Percentiles rank a stretch among this genome's conserved stretches.
Evolutionary conservation across 2,329 filamentous ascomycete genomes (phyloP).

Genomic region (Verticillium nubilum): DNA sequence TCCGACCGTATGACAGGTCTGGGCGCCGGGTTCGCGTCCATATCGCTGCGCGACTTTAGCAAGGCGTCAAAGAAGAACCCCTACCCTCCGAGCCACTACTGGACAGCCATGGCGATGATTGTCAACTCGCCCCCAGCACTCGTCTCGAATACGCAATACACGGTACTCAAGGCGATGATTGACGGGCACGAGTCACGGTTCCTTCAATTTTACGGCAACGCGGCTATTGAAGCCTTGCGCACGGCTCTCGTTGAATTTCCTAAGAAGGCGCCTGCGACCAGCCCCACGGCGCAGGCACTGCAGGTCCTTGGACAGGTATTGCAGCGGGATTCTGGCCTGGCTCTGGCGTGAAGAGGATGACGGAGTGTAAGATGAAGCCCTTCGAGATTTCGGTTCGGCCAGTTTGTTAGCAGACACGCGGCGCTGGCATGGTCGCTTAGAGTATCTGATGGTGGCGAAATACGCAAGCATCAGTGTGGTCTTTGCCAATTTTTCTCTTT

Average conservation of each 20-base stretch:
- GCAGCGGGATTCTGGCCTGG: slow-evolving; percentile 42
- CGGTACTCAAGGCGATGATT: slow-evolving; percentile 67
- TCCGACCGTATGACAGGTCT: slow-evolving; percentile 79
- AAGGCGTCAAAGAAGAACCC: slow-evolving; percentile 63
- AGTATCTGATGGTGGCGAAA: too few relatives aligned
- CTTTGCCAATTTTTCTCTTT: not conserved
- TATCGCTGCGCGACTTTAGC: slow-evolving; percentile 78
- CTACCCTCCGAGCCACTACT: slow-evolving; percentile 76
- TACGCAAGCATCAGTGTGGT: too few relatives aligned
- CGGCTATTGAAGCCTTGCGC: slow-evolving; percentile 65
- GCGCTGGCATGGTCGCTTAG: not conserved
- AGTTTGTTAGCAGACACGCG: not conserved
- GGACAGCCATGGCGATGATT: slow-evolving; percentile 71
- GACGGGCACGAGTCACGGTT: slow-evolving; percentile 70
- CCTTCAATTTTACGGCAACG: slow-evolving; percentile 73
- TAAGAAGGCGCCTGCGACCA: slow-evolving; percentile 39
- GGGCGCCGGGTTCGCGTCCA: slow-evolving; percentile 75
- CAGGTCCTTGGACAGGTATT: slow-evolving; percentile 48
- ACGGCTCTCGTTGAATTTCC: slow-evolving; percentile 73
- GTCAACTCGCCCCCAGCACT: slow-evolving; percentile 65
- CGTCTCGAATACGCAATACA: slow-evolving; percentile 67
- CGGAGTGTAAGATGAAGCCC: too few relatives aligned
- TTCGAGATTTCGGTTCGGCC: too few relatives aligned
- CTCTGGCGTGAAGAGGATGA: slow-evolving; percentile 21
- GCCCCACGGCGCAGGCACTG: slow-evolving; percentile 45